Conservation (phyloP, 768 basidiomycete genomes). For the Neoboletus magnificus region DNA sequence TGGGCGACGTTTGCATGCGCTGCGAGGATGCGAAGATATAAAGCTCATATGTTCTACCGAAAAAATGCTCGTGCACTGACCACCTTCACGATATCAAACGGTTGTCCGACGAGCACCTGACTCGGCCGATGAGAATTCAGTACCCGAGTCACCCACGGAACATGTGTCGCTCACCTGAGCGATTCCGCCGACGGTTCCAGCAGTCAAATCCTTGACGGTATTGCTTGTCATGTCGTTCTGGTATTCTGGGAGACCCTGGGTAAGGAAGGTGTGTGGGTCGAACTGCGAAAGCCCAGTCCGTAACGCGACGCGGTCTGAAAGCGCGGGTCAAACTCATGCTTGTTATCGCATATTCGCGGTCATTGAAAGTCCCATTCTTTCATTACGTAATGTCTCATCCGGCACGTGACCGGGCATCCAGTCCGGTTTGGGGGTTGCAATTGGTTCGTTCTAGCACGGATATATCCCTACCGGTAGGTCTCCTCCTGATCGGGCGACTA, state of each 20-base stretch:
- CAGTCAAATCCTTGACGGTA: conserved; percentile 82
- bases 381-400: conserved; percentile 7
- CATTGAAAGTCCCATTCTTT: background rate
- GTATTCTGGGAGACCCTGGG: conserved; percentile 5
- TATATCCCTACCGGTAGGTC: conserved; percentile 12
- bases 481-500: background rate
- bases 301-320: background rate
- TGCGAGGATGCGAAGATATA: conserved; percentile 30
- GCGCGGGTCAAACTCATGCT: conserved; percentile 3
- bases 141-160: background rate
- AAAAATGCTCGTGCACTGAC: conserved; percentile 44
- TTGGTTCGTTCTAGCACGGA: background rate
- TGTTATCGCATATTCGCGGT: conserved; percentile 22
- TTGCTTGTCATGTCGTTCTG: conserved; percentile 36
- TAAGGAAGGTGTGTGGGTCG: background rate
- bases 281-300: background rate
- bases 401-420: conserved; percentile 16
- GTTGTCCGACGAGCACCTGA: conserved; percentile 86
- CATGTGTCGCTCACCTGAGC: conserved; percentile 57
- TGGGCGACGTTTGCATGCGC: conserved; percentile 93
- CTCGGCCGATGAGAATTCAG: conserved; percentile 11
- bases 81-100: conserved; percentile 97
- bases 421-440: conserved; percentile 9
- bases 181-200: conserved; percentile 89
- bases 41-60: background rate